Evolutionary conservation across 2,329 filamentous ascomycete species (phyloP).

Genomic region (Penicillium aurantiogriseum): DNA sequence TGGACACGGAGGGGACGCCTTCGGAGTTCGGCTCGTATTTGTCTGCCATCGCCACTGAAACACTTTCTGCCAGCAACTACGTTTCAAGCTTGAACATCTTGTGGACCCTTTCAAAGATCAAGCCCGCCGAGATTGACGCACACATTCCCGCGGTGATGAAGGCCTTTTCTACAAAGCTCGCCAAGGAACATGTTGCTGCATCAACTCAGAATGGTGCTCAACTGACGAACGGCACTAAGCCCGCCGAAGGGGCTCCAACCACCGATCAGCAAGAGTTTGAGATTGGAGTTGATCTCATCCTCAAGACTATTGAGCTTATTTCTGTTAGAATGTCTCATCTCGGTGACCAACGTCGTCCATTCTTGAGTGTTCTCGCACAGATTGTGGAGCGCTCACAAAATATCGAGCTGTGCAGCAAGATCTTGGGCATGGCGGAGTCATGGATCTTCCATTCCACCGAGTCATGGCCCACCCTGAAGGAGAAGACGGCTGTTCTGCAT

Average conservation of each 20-base stretch:
- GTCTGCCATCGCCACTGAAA: constrained; percentile 82
- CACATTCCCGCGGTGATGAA: constrained; percentile 91
- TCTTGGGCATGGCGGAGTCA: constrained; percentile 85
- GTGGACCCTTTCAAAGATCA: constrained; percentile 84
- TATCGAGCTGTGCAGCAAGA: constrained; percentile 82
- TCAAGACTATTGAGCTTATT: constrained; percentile 92
- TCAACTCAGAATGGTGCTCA: constrained; percentile 53
- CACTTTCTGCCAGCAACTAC: constrained; percentile 75
- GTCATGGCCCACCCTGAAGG: constrained; percentile 94
- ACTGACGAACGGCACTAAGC: constrained; percentile 41
- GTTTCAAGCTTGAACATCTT: constrained; percentile 88
- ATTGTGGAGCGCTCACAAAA: constrained; percentile 94
- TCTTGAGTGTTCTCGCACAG: constrained; percentile 90
- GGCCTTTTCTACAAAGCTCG: constrained; percentile 84
- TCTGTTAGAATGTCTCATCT: constrained; percentile 89
- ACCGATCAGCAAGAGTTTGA: constrained; percentile 72
- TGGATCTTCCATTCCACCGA: constrained; percentile 97
- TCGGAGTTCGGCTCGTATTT: constrained; percentile 86
- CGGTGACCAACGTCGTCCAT: constrained; percentile 85
- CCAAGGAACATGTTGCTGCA: constrained; percentile 83
- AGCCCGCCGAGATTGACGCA: constrained; percentile 81
- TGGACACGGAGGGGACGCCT: constrained; percentile 70
- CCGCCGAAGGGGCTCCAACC: constrained; percentile 44
- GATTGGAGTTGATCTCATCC: constrained; percentile 84
- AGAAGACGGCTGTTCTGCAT: constrained; percentile 97